Evolutionary conservation across 805 yeast species (phyloP), one percentile per base, ranked within the genome.

Genomic region (Saccharomycopsis microspora): DNA sequence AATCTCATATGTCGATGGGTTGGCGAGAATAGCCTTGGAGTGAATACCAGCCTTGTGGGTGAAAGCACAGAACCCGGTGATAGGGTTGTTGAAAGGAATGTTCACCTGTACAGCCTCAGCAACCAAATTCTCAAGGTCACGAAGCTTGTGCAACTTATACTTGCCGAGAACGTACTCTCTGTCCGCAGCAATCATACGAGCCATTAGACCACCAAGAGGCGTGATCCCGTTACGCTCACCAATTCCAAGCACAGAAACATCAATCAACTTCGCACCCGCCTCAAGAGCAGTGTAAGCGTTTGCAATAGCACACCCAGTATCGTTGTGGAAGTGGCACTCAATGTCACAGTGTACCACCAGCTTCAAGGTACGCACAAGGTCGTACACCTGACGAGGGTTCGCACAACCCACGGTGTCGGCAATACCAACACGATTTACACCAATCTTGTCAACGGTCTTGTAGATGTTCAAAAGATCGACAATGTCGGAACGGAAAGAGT

Each of bases 371-470:
- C 94, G 82, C 54, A 90, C 93, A 58, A 90, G 78, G 71, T 90
- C 98, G 67, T 90, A 90, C 51, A 90, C 98, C 70, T 93, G 97
- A 71, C 98, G 82, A 60, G 98, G 98, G 73, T 90, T 90, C 56
- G 98, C 98, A 66, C 97, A 84, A 44, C 98, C 98, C 49, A 90
- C 98, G 36, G 98, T 90, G 66, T 90, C 98, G 57, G 98, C 98
- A 70, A 90, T 90, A 71, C 98, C 98, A 47, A 90, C 96, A 69
- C 98, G 81, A 75, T 93, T 88, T 54, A 90, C 98, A 60, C 98
- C 98, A 58, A 90, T 86, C 71, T 87, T 85, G 72, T 85, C 95
- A 56, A 90, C 98, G 31, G 97, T 88, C 68, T 88, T 84, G 75
- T 90, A 90, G 59, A 90, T 93, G 71, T 90, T 90, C 62, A 90